Percentiles rank a stretch among this genome's conserved stretches.
Conservation (phyloP, 768 basidiomycete species). For the Kwoniella sp. region DNA sequence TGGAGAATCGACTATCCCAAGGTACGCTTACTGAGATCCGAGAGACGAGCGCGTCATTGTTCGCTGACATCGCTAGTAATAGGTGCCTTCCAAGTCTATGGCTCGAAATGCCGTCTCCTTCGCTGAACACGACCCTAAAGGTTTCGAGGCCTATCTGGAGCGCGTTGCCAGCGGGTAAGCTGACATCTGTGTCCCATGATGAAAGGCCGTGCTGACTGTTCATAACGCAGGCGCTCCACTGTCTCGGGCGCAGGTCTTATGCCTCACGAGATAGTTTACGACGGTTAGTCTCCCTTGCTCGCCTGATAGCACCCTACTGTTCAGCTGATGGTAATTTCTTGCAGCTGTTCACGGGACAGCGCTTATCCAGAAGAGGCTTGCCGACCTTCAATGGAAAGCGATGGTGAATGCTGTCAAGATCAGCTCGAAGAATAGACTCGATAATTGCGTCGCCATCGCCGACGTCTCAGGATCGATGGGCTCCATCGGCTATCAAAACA, state of each 20-base stretch:
- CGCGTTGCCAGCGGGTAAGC: slow-evolving; percentile 62
- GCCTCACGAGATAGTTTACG: slow-evolving; percentile 65
- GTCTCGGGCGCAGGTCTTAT: slow-evolving; percentile 66
- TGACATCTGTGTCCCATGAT: background rate
- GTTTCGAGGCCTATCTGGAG: slow-evolving; percentile 64
- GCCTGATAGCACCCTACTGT: background rate
- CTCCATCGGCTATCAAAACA: background rate
- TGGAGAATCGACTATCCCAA: slow-evolving; percentile 45
- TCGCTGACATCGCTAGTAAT: background rate
- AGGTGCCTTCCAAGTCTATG: slow-evolving; percentile 65
- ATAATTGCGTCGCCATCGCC: slow-evolving; percentile 69
- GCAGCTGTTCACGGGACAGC: background rate
- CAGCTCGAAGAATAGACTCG: slow-evolving; percentile 63
- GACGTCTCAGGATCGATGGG: slow-evolving; percentile 80
- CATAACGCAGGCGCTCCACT: slow-evolving; percentile 51
- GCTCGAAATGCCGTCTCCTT: slow-evolving; percentile 64
- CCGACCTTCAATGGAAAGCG: slow-evolving; percentile 70
- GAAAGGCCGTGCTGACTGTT: slow-evolving; percentile 6
- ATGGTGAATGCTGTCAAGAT: slow-evolving; percentile 61
- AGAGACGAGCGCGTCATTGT: too few species aligned
- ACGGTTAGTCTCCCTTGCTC: slow-evolving; percentile 52
- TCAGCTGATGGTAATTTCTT: background rate
- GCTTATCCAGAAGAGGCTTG: slow-evolving; percentile 58
- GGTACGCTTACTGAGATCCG: slow-evolving; percentile 41
- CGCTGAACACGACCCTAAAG: slow-evolving; percentile 63